phyloP scores from a whole-genome alignment of 495 filamentous ascomycete species.

The Hypoxylon trugodes region DNA sequence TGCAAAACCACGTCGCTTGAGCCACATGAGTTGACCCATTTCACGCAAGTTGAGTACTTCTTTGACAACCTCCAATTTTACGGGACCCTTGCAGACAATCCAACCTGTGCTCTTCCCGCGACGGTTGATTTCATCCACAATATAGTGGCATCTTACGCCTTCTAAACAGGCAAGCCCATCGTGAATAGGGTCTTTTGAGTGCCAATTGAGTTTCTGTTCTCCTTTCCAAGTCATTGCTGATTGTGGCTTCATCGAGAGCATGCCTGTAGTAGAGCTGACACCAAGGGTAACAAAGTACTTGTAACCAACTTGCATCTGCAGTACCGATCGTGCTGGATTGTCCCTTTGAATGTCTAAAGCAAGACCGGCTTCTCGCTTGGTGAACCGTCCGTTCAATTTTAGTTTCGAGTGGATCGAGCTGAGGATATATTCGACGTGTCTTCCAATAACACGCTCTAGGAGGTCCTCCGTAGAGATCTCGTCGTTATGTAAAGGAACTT shows the following conservation, averaged over 20 bases:
- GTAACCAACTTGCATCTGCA: slow-evolving; percentile 73
- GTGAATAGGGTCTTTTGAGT: slow-evolving; percentile 59
- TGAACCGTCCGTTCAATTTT: slow-evolving; percentile 63
- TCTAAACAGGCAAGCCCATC: slow-evolving; percentile 64
- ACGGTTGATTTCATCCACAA: slow-evolving; percentile 69
- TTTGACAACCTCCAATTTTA: slow-evolving; percentile 66
- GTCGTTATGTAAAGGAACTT: slow-evolving; percentile 70
- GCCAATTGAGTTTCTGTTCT: slow-evolving; percentile 62
- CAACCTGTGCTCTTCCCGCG: slow-evolving; percentile 70
- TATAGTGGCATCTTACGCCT: slow-evolving; percentile 63
- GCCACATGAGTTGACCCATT: slow-evolving; percentile 67
- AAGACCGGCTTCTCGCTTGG: slow-evolving; percentile 62
- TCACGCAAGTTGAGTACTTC: slow-evolving; percentile 66
- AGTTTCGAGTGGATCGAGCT: slow-evolving; percentile 66
- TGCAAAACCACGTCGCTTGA: slow-evolving; percentile 68
- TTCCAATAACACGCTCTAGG: slow-evolving; percentile 75
- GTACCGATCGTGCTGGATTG: slow-evolving; percentile 69
- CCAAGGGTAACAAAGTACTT: slow-evolving; percentile 65
- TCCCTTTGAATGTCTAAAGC: slow-evolving; percentile 60
- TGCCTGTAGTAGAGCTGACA: slow-evolving; percentile 73
- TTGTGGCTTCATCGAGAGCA: slow-evolving; percentile 60
- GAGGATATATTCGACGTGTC: slow-evolving; percentile 75
- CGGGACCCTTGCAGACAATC: slow-evolving; percentile 61
- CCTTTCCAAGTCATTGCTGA: slow-evolving; percentile 48
- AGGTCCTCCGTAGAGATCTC: slow-evolving; percentile 76